Evolutionary conservation across 345 rosid genomes (phyloP), one percentile per base, ranked within the genome.

Genomic region (Melaleuca alternifolia): DNA sequence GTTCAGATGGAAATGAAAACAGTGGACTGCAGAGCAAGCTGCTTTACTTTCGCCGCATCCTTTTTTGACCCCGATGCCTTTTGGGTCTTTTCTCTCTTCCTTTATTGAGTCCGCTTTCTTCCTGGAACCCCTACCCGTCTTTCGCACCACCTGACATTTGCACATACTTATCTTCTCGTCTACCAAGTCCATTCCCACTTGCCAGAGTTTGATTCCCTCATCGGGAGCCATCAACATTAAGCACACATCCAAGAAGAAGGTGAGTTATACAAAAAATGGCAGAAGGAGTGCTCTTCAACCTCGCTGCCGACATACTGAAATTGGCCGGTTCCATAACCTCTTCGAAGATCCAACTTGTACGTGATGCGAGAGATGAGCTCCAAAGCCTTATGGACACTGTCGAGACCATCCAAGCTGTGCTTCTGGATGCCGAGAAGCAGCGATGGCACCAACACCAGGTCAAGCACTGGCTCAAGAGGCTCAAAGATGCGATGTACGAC

Each of bases 331-430:
- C 41, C 11, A 18, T 33, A 14, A 12, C 8, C 0, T 4, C 3
- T 41, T 10, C 13, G 5, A 3, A 62, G 3, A 14, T 30, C 21
- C 21, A 1, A 1, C 16, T 30, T 16, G 21, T 1, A 9, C 1
- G 21, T 2, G 5, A 21, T 12, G 21, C 1, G 1, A 62, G 16
- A 1, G 44, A 62, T 9, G 41, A 62, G 10, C 76, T 62, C 41
- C 0, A 0, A 0, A 14, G 10, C 1, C 75, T 61, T 0, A 0
- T 28, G 6, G 1, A 0, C 41, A 61, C 41, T 2, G 10, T 61
- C 20, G 0, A 6, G 75, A 3, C 20, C 41, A 61, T 61, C 41
- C 75, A 2, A 61, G 2, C 5, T 61, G 21, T 28, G 41, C 75
- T 61, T 3, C 28, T 61, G 75, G 75, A 61, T 61, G 75, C 75